phyloP scores from a whole-genome alignment of 768 basidiomycete species.

The Lentinus tigrinus region DNA sequence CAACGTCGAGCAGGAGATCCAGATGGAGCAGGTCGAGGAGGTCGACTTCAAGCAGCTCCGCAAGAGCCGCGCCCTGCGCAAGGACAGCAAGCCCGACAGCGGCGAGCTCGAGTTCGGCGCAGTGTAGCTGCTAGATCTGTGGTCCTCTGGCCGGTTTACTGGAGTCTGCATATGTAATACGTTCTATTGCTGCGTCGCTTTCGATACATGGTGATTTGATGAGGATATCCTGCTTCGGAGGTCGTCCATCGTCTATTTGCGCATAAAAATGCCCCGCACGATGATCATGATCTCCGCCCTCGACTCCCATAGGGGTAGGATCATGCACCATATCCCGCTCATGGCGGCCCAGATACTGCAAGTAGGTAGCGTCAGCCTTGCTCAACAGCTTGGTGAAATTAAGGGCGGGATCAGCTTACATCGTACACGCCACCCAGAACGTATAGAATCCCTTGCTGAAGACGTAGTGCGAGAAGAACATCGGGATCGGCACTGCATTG shows the following conservation, averaged over 20 bases:
- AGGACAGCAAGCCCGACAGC: background rate
- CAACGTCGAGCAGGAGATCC: constrained; percentile 3
- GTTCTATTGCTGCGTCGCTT: too few relatives aligned
- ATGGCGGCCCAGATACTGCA: constrained; percentile 30
- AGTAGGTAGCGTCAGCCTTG: too few relatives aligned
- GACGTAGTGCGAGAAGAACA: constrained; percentile 37
- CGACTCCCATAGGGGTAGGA: constrained; percentile 32
- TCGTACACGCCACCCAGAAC: constrained; percentile 36
- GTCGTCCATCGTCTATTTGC: background rate
- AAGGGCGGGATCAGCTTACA: constrained; percentile 18
- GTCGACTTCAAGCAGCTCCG: constrained; percentile 4
- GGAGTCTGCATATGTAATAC: too few relatives aligned
- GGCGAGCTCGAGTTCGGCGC: background rate
- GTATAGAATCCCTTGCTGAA: constrained; percentile 33
- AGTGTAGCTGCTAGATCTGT: background rate
- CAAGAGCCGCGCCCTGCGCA: background rate
- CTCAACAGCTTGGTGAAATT: too few relatives aligned
- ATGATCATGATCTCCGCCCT: constrained; percentile 26
- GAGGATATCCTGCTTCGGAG: too few relatives aligned
- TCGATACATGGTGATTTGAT: too few relatives aligned
- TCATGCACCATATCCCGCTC: constrained; percentile 30
- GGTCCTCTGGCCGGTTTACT: too few relatives aligned
- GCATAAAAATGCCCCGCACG: constrained; percentile 4
- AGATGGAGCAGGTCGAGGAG: background rate
- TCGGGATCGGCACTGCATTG: constrained; percentile 31